Evolutionary conservation across 2,329 filamentous ascomycete genomes (phyloP), one percentile per base, ranked within the genome.

Genomic region (Cladosporium halotolerans): DNA sequence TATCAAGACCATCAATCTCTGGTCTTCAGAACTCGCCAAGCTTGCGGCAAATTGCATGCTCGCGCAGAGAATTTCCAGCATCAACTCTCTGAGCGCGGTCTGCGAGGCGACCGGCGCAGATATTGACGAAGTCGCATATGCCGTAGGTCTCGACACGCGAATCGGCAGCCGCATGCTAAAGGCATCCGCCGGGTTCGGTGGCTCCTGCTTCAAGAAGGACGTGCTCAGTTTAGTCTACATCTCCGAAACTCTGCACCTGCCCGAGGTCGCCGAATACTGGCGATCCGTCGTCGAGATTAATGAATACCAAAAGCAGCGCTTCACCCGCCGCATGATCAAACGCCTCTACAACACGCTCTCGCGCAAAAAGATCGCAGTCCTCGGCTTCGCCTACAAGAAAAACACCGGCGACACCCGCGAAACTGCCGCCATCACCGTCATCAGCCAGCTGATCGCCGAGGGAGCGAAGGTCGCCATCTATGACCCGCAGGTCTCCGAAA

Each of bases 151-250:
- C 36, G 87, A 91, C 61, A 75, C 78, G 5, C 79, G 87, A 45
- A 88, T 91, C 55, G 87, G 87, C 6, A 75, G 79, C 58, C 82
- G 84, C 65, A 87, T 89, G 68, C 74, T 91, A 36, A 84, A 86
- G 68, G 83, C 86, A 8, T 83, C 83, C 45, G 79, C 89, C 31
- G 87, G 87, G 13, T 91, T 90, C 63, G 86, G 87, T 49, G 87
- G 87, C 16, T 86, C 82, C 57, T 91, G 87, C 70, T 89, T 91
- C 74, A 82, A 84, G 68, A 91, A 91, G 70, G 87, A 91, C 65
- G 81, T 89, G 47, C 74, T 87, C 46, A 86, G 80, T 67, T 73
- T 91, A 39, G 80, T 84, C 28, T 89, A 90, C 68, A 74, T 90
- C n/a, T 82, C 86, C 16, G 82, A 88, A 61, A 81, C 79, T 2